These are phyloP conservation scores for Somion occarium DNA, from an alignment of 1,284 basidiomycete species.

Conservation along the genomic window DNA sequence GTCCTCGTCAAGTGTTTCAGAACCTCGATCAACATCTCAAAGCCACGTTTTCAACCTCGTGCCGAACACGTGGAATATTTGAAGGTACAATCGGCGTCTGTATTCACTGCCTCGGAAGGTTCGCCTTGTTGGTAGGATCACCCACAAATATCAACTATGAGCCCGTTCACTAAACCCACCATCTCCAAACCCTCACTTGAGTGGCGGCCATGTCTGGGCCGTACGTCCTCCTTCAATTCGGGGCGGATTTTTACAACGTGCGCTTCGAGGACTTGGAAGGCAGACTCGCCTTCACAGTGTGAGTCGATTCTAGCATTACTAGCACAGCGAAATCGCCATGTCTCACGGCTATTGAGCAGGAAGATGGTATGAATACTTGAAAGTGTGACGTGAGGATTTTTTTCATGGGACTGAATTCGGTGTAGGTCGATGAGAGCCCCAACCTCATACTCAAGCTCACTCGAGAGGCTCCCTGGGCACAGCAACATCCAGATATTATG, in stretches of 20 bases:
- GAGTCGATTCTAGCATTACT: conserved; percentile 23
- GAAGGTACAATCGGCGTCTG: conserved; percentile 9
- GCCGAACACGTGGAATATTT: conserved; percentile 21
- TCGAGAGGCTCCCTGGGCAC: conserved; percentile 59
- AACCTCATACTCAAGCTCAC: conserved; percentile 59
- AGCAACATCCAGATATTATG: conserved; percentile 60
- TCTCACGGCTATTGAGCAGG: conserved; percentile 7
- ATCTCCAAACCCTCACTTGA: background rate
- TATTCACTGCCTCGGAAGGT: conserved; percentile 16
- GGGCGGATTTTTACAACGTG: conserved; percentile 54
- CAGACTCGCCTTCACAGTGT: conserved; percentile 63
- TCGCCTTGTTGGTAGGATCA: conserved; percentile 19
- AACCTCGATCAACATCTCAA: background rate
- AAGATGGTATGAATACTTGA: conserved; percentile 11
- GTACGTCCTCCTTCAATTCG: conserved; percentile 58
- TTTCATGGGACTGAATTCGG: background rate
- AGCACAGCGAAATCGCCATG: background rate
- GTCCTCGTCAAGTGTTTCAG: conserved; percentile 4
- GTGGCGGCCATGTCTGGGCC: conserved; percentile 31
- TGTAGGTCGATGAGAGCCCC: conserved; percentile 46
- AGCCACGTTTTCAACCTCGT: conserved; percentile 22
- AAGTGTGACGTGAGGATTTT: conserved; percentile 4
- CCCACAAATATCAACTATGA: background rate
- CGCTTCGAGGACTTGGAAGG: conserved; percentile 59
- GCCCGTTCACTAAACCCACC: background rate